These are phyloP conservation scores for Cryomyces antarcticus DNA, from an alignment of 495 filamentous ascomycete genomes.

Conservation along the genomic window DNA sequence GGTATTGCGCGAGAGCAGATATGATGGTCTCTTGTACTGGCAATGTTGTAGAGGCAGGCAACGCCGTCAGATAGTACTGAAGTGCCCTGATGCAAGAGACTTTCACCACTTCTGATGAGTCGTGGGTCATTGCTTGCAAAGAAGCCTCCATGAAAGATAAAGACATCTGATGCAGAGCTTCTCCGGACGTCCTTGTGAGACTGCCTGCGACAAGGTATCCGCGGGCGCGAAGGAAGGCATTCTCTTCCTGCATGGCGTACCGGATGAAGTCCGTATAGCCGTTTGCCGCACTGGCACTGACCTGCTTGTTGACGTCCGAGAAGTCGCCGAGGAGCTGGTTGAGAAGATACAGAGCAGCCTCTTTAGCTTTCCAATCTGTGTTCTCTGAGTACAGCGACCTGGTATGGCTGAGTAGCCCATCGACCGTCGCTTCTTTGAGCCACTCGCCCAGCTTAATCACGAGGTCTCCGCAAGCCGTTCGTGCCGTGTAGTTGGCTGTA, in stretches of 20 bases:
- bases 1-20: conserved; percentile 51
- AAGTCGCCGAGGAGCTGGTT: conserved; percentile 67
- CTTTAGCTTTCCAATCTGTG: conserved; percentile 42
- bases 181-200: conserved; percentile 35
- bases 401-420: conserved; percentile 53
- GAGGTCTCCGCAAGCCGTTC: conserved; percentile 77
- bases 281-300: conserved; percentile 43
- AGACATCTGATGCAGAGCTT: conserved; percentile 31
- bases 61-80: conserved; percentile 54
- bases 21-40: conserved; percentile 57
- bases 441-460: conserved; percentile 87
- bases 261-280: conserved; percentile 60
- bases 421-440: conserved; percentile 46
- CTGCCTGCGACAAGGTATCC: conserved; percentile 69
- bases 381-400: conserved; percentile 35
- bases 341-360: conserved; percentile 66
- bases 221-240: conserved; percentile 57
- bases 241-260: conserved; percentile 47
- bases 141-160: conserved; percentile 51
- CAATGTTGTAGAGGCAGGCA: conserved; percentile 28
- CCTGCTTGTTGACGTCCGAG: conserved; percentile 43
- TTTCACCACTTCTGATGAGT: conserved; percentile 69
- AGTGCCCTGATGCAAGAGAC: conserved; percentile 79
- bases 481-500: conserved; percentile 88
- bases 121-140: conserved; percentile 50